Conservation (phyloP, 2,329 filamentous ascomycete species). For the Orbilia oligospora region DNA sequence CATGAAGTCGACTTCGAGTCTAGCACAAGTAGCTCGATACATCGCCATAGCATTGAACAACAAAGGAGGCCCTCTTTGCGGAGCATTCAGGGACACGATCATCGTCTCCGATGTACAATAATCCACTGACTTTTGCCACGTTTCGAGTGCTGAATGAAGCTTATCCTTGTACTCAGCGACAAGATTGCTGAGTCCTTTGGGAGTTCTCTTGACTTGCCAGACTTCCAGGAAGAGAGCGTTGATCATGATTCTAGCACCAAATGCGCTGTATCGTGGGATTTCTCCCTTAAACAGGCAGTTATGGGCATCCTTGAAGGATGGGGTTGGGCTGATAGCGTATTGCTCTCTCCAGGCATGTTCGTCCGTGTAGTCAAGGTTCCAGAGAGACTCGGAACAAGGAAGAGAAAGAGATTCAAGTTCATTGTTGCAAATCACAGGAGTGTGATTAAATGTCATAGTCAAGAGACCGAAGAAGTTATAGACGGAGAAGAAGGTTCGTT, state of each 20-base stretch:
- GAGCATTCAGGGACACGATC: slow-evolving; percentile 88
- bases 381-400: slow-evolving; percentile 92
- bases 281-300: slow-evolving; percentile 97
- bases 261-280: slow-evolving; percentile 90
- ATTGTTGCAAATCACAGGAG: slow-evolving; percentile 96
- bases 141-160: slow-evolving; percentile 92
- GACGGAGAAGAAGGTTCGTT: slow-evolving; percentile 96
- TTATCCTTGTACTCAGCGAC: slow-evolving; percentile 90
- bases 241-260: slow-evolving; percentile 98
- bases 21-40: slow-evolving; percentile 92
- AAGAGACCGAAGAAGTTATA: slow-evolving; percentile 99
- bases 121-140: slow-evolving; percentile 97
- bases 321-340: slow-evolving; percentile 77
- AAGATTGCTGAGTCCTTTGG: slow-evolving; percentile 96
- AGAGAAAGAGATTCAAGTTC: slow-evolving; percentile 95
- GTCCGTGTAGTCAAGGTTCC: slow-evolving; percentile 86
- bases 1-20: slow-evolving; percentile 95
- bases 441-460: slow-evolving; percentile 97
- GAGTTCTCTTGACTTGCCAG: slow-evolving; percentile 98
- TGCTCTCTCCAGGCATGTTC: slow-evolving; percentile 88
- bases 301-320: slow-evolving; percentile 93
- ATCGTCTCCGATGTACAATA: slow-evolving; percentile 92
- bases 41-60: slow-evolving; percentile 99
- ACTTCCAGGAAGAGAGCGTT: slow-evolving; percentile 98
- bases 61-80: slow-evolving; percentile 94